These are phyloP conservation scores for Fraxinus dipetala DNA, from an alignment of 305 asterid species.

Conservation along the genomic window DNA sequence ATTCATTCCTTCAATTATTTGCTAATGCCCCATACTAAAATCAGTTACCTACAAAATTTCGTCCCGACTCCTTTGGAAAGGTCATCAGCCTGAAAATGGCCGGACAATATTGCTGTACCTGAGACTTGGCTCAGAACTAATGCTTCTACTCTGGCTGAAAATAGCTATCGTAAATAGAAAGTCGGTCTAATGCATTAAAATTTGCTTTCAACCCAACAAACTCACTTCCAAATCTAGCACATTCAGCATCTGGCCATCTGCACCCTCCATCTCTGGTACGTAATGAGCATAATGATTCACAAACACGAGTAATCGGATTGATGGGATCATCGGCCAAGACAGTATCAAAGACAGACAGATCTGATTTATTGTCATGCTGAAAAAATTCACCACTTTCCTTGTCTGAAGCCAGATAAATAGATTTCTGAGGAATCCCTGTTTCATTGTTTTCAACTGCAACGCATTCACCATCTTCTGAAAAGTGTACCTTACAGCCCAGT, in stretches of 20 bases:
- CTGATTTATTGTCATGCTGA: conserved; percentile 42
- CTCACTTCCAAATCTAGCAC: conserved; percentile 83
- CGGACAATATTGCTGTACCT: neutral
- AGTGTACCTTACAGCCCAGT: conserved; percentile 72
- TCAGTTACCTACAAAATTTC: conserved; percentile 27
- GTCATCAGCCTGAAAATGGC: neutral
- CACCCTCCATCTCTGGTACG: conserved; percentile 82
- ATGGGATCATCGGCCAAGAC: conserved; percentile 30
- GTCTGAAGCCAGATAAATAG: conserved; percentile 38
- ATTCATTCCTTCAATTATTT: conserved; percentile 3
- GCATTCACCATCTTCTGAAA: conserved; percentile 79
- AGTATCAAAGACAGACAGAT: conserved; percentile 29
- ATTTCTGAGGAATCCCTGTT: conserved; percentile 60
- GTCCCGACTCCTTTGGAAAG: neutral
- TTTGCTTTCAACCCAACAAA: conserved; percentile 86
- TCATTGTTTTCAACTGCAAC: conserved; percentile 65
- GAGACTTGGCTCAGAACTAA: conserved; percentile 8
- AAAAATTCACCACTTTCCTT: conserved; percentile 38
- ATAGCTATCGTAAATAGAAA: conserved; percentile 78
- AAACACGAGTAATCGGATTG: conserved; percentile 54
- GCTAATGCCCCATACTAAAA: conserved; percentile 17
- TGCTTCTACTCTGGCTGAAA: conserved; percentile 46
- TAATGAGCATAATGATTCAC: conserved; percentile 79
- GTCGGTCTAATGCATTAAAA: conserved; percentile 88
- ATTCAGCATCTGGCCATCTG: conserved; percentile 83